These are phyloP conservation scores for Pinus albicaulis DNA, from an alignment of 75 land plant species.

Conservation along the genomic window DNA sequence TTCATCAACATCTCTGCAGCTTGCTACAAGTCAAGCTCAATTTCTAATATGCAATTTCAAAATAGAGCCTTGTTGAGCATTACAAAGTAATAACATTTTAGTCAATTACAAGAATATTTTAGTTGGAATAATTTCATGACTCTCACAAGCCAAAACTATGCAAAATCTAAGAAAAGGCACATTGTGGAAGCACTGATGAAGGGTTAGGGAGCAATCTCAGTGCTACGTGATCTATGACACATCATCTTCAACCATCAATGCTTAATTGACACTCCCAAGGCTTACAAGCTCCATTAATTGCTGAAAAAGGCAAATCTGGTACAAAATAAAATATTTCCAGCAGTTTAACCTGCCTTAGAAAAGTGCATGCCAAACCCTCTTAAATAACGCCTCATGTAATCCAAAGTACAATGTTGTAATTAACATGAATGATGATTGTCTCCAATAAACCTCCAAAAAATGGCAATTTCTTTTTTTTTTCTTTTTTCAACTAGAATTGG, in stretches of 20 bases:
- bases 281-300: background rate
- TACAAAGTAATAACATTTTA: background rate
- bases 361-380: background rate
- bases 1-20: too few species aligned
- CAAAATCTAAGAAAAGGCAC: background rate
- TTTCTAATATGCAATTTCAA: too few species aligned
- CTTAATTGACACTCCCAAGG: background rate
- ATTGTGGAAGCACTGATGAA: background rate
- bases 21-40: too few species aligned
- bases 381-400: background rate
- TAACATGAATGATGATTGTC: background rate
- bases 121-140: background rate
- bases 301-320: background rate
- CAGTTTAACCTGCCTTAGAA: background rate
- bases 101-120: background rate
- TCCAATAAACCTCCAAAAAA: background rate
- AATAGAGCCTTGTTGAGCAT: background rate
- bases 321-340: background rate
- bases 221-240: background rate
- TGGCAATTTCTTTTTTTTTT: background rate
- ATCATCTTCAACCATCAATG: background rate
- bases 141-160: background rate
- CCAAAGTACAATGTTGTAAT: background rate
- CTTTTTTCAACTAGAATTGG: background rate
- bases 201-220: background rate